Base-by-base conservation (phyloP, 805 yeast species). In the Hanseniaspora meyeri region DNA sequence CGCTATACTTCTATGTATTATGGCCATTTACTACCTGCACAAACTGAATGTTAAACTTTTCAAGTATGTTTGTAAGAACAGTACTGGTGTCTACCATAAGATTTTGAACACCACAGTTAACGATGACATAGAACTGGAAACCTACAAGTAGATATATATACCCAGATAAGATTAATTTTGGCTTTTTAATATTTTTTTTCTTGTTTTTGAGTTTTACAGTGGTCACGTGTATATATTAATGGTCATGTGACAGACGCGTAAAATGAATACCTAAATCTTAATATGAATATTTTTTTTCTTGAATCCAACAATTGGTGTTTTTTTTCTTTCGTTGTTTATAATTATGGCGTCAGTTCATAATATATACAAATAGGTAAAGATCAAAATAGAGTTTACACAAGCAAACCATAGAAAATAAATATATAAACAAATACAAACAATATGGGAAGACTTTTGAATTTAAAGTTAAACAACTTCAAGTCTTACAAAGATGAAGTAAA, bases 381-480 rank as follows among this genome's bases (percentile, higher is more conserved):
- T 24, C 27, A 4, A 24, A 24, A 5, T 24, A 24, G n/a, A n/a
- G n/a, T n/a, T n/a, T n/a, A n/a, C n/a, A n/a, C n/a, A n/a, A n/a
- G n/a, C n/a, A 24, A 24, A 24, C 27, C 27, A 24, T 24, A 24
- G 27, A 24, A 24, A 24, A 24, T 4, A 24, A 24, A 24, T 4
- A 24, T 11, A 43, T 20, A n/a, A 27, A 7, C 3, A 16, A 29
- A 16, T 5, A 36, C 9, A 39, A 12, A 10, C 3, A 12, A 6
- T 14, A 90, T 90, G 97, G 96, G 96, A 4, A 75, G 93, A 62
- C 72, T 90, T 29, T 73, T 82, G 42, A 90, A 91, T 1, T 68
- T 90, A 54, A 95, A 87, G 66, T 72, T 90, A 37, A 73, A 78
- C 69, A 88, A 93, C 69, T 93, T 93, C 80, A 93, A 93, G 72